phyloP scores from a whole-genome alignment of 2,329 filamentous ascomycete species.

The Camptophora hylomeconis region DNA sequence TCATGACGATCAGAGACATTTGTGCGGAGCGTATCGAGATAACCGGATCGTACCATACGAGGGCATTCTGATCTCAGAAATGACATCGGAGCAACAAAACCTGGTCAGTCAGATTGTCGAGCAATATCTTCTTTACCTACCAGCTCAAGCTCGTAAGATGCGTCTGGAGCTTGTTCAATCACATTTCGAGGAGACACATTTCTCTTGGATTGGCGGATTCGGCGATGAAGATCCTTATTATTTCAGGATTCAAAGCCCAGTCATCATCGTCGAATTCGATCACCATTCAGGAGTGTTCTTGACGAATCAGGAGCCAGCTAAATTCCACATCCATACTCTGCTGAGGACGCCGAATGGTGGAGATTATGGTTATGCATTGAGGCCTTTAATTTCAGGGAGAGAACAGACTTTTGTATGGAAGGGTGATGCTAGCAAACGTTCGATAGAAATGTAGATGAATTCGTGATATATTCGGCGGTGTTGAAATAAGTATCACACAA shows the following conservation, averaged over 20 bases:
- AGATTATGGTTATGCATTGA: constrained; percentile 54
- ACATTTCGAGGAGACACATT: constrained; percentile 59
- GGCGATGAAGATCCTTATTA: constrained; percentile 60
- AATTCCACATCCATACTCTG: constrained; percentile 69
- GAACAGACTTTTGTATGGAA: no score
- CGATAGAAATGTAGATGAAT: no score
- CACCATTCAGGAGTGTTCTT: constrained; percentile 70
- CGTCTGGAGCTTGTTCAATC: constrained; percentile 42
- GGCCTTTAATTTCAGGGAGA: no score
- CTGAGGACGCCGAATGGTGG: constrained; percentile 60
- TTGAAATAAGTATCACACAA: no score
- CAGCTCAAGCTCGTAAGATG: constrained; percentile 38
- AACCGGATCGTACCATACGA: constrained; percentile 66
- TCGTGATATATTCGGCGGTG: no score
- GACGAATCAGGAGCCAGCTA: constrained; percentile 57
- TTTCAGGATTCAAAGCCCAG: constrained; percentile 63
- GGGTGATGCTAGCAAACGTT: no score
- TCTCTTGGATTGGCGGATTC: constrained; percentile 64
- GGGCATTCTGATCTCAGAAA: constrained; percentile 43
- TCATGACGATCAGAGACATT: constrained; percentile 64
- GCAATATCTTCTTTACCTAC: constrained; percentile 58
- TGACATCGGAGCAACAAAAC: constrained; percentile 37
- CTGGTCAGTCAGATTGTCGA: constrained; percentile 46
- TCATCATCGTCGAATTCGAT: constrained; percentile 64
- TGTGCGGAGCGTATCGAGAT: constrained; percentile 66